Base-by-base conservation (phyloP, 768 basidiomycete species). In the Ephemerocybe angulata region DNA sequence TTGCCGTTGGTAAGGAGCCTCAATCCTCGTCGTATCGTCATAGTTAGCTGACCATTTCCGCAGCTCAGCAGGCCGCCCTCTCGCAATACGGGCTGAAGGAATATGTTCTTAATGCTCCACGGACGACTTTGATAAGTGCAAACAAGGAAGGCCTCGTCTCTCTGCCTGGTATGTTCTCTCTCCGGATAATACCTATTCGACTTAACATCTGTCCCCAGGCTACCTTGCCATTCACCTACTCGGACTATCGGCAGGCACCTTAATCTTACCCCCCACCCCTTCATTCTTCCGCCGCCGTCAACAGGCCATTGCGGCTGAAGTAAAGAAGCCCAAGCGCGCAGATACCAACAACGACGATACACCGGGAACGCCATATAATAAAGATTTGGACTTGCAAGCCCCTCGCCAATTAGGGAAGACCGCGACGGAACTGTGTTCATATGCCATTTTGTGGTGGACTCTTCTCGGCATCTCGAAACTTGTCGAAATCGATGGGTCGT, bases 91-190 rank as follows among this genome's bases (percentile, higher is more conserved):
- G 80, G 1, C 68, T 94, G 5, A 79, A 86, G 62, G 44, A 70
- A 0, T 93, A 85, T 70, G 80, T 90, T 3, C 75, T 96, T 25
- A 65, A 80, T 1, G 80, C 83, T 0, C 80, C 84, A 2, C 83
- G 96, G 7, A 73, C 70, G 10, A 76, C 78, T 30, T 44, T 95
- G 3, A 60, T 98, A 30, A 84, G 81, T 30, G 79, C 83, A 19
- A 98, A 99, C 74, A 97, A 97, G 65, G 97, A 99, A 67, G 97
- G 97, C 0, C 64, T 99, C 21, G 76, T 88, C 29, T 93, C 90
- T 1, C 76, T 96, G 19, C 68, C 82, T 52, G 92, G 90, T 87
- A 52, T 54, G 70, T 50, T 3, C 22, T 19, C 13, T 3, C 13
- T 38, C 12, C 27, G 24, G 13, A 43, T 33, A 15, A 13, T 33